Evolutionary conservation across 2,329 filamentous ascomycete genomes (phyloP).

Genomic region (Ophiobolus disseminans): DNA sequence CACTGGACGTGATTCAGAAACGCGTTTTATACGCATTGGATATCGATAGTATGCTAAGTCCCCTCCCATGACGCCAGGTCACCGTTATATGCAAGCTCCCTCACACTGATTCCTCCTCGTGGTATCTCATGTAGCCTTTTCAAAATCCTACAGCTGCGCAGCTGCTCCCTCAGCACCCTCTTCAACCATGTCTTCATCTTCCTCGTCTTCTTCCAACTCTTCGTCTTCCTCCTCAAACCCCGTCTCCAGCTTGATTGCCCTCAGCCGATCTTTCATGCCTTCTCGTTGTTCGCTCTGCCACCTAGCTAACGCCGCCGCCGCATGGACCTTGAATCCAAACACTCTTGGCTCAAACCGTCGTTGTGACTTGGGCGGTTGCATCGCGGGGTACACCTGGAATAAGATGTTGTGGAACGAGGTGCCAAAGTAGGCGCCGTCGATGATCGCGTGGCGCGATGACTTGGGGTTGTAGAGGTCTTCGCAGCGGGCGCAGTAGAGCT

Average conservation of each 20-base stretch:
- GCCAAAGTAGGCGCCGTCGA: conserved; percentile 98
- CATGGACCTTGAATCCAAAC: conserved; percentile 96
- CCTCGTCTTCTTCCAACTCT: conserved; percentile 68
- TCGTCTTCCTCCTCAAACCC: conserved; percentile 73
- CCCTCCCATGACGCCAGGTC: neutral
- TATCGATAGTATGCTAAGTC: neutral
- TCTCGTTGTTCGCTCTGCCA: conserved; percentile 88
- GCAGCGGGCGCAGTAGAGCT: conserved; percentile 95
- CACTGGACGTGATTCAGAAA: too few species aligned
- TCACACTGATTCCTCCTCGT: conserved; percentile 1
- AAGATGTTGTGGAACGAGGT: conserved; percentile 99
- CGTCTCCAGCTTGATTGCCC: conserved; percentile 72
- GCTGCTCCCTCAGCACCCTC: conserved; percentile 38
- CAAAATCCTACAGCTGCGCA: conserved; percentile 22
- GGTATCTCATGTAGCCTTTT: conserved; percentile 8
- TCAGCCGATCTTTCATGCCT: conserved; percentile 80
- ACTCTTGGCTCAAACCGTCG: conserved; percentile 88
- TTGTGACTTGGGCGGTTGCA: conserved; percentile 84
- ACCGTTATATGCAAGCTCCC: neutral
- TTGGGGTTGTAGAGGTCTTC: conserved; percentile 99
- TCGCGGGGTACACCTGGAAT: conserved; percentile 94
- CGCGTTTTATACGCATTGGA: too few species aligned
- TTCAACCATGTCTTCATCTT: conserved; percentile 55
- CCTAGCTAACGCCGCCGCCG: conserved; percentile 81
- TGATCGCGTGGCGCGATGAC: conserved; percentile 90